Base-by-base conservation (phyloP, 192 early-diverging fungal genomes). In the Polychytrium aggregatum region DNA sequence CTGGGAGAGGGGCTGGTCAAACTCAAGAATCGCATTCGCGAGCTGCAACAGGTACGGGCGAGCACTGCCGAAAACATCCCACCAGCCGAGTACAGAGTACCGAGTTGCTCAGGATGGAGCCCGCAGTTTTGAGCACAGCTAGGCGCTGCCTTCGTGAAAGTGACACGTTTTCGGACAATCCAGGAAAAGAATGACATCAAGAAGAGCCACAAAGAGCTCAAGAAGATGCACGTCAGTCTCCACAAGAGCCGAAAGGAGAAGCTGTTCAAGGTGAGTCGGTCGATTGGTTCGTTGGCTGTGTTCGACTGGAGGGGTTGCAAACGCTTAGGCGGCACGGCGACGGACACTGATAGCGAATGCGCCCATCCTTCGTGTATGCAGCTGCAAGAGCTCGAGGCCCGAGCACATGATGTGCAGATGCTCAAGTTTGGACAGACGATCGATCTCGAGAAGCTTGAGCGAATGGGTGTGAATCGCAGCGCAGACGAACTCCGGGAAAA, bases 401-500 rank as follows among this genome's bases (percentile, higher is more conserved):
- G 66, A 2, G 65, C 72, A 25, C 43, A 38, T 7, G 76, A 81
- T 47, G 78, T 79, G 9, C 78, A 81, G 55, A 80, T 78, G 73
- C 68, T 81, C 29, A 81, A 81, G 52, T 81, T 81, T 56, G 78
- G 78, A 4, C 63, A 71, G 45, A 71, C 66, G 13, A 68, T 81
- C 24, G 78, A 81, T 50, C 54, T 81, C 13, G 78, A 81, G 48
- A 76, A 73, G 52, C 60, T 81, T 18, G 78, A 81, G 42, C 41
- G 68, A 24, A 65, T 81, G 56, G 76, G 76, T 2, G 68, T 77
- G 17, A 81, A 81, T 62, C 70, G 66, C 48, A 64, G 45, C 22
- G 78, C 78, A 1, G 78, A 81, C 37, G 78, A 81, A 47, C 48
- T 81, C 2, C 52, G 67, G 2, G 76, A 81, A 45, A 80, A 81